Evolutionary conservation across 371 early-diverging fungal genomes (phyloP).

Genomic region (Neoconidiobolus thromboides): DNA sequence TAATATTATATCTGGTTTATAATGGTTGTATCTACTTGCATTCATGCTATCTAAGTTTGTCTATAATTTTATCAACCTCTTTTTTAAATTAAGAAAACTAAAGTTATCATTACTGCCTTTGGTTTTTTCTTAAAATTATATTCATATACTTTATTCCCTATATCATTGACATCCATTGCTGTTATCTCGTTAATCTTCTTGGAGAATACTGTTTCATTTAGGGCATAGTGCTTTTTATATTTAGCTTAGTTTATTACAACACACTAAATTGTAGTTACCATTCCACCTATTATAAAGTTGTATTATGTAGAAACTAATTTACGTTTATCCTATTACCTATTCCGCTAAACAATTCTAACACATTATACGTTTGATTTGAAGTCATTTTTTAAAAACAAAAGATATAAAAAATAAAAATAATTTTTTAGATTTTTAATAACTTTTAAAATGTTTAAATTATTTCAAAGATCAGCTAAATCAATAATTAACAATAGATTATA

Average conservation of each 20-base stretch:
- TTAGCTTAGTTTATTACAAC: background rate
- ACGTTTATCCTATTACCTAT: background rate
- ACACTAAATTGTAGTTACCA: background rate
- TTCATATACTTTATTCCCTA: slow-evolving; percentile 55
- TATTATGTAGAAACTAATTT: background rate
- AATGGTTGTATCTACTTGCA: slow-evolving; percentile 31
- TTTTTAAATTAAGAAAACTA: background rate
- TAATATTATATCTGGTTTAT: slow-evolving; percentile 54
- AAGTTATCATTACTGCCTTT: background rate
- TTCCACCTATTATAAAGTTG: slow-evolving; percentile 3
- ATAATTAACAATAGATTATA: too few relatives aligned
- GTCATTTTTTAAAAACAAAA: too few relatives aligned
- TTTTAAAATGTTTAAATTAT: too few relatives aligned
- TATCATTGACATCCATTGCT: slow-evolving; percentile 63
- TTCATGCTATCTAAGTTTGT: slow-evolving; percentile 46
- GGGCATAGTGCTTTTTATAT: slow-evolving; percentile 5
- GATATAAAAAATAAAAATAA: too few relatives aligned
- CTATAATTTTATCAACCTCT: slow-evolving; percentile 10
- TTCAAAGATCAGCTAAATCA: too few relatives aligned
- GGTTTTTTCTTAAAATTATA: slow-evolving; percentile 42
- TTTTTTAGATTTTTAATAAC: too few relatives aligned
- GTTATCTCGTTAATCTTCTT: slow-evolving; percentile 34
- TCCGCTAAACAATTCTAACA: slow-evolving; percentile 4
- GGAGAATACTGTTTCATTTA: slow-evolving; percentile 46
- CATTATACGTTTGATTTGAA: background rate